Conservation (phyloP, 495 filamentous ascomycete genomes). For the Trichoderma erinaceum region DNA sequence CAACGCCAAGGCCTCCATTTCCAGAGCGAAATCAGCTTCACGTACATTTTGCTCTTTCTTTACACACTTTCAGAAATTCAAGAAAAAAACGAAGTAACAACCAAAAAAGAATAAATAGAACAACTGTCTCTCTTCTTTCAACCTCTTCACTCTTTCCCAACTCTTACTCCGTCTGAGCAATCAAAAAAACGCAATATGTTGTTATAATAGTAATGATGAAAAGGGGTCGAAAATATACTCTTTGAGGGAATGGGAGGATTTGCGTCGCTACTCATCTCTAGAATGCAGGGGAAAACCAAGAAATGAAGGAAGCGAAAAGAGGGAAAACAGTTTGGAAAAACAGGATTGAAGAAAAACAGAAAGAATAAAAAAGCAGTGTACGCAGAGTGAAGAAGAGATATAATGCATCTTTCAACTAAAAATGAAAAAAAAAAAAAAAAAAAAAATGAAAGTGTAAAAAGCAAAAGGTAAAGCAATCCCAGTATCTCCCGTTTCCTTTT, state of each 20-base stretch:
- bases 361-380: background rate
- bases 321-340: background rate
- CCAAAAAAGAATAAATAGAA: background rate
- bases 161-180: background rate
- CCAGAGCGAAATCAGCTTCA: background rate
- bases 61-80: background rate
- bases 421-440: background rate
- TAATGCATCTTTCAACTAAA: background rate
- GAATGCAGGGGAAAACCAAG: constrained; percentile 21
- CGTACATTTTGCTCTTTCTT: background rate
- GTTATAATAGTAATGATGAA: background rate
- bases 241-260: constrained; percentile 1
- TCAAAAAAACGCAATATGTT: background rate
- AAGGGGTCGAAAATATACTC: constrained; percentile 3
- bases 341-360: background rate
- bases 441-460: background rate
- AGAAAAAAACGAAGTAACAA: background rate
- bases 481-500: background rate
- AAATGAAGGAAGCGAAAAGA: constrained; percentile 15
- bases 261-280: constrained; percentile 13
- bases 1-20: background rate
- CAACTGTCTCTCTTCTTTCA: background rate
- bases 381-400: constrained; percentile 13
- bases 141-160: background rate
- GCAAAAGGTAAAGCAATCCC: constrained; percentile 19